Percentiles rank a stretch among this genome's conserved stretches.
Conservation (phyloP, 2,329 filamentous ascomycete species). For the Aaosphaeria pasadenensis region DNA sequence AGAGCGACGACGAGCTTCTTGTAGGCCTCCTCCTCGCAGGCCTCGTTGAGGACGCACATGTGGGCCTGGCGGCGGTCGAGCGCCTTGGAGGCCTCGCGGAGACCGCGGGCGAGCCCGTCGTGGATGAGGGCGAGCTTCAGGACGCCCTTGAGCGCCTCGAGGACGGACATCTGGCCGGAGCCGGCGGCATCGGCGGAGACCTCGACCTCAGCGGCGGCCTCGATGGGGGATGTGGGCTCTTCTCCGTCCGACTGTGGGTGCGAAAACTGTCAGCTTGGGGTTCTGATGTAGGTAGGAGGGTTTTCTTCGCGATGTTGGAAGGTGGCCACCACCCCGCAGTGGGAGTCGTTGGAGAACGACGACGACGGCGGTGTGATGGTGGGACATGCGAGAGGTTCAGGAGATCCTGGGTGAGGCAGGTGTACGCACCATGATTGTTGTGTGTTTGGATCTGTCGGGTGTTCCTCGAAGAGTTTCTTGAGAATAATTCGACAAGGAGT, state of each 20-base stretch:
- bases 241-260: constrained; percentile 93
- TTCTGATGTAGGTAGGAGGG: constrained; percentile 1
- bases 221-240: constrained; percentile 83
- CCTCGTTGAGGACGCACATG: constrained; percentile 99
- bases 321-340: background rate
- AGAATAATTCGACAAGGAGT: constrained; percentile 3
- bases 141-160: constrained; percentile 98
- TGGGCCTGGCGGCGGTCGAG: constrained; percentile 98
- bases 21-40: constrained; percentile 99
- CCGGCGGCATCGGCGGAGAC: constrained; percentile 81
- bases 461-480: constrained; percentile 41
- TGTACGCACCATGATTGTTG: constrained; percentile 40
- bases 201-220: constrained; percentile 88
- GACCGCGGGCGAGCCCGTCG: constrained; percentile 97
- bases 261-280: constrained; percentile 10
- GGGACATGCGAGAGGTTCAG: constrained; percentile 10
- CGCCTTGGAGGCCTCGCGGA: constrained; percentile 97
- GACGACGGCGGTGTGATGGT: background rate
- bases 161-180: constrained; percentile 94
- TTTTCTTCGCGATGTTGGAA: background rate
- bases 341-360: background rate
- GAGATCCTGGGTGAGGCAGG: background rate
- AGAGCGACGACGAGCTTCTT: constrained; percentile 99
- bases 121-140: constrained; percentile 99
- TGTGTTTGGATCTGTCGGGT: constrained; percentile 36